Conservation (phyloP, 2,329 filamentous ascomycete species). For the Cladophialophora yegresii region DNA sequence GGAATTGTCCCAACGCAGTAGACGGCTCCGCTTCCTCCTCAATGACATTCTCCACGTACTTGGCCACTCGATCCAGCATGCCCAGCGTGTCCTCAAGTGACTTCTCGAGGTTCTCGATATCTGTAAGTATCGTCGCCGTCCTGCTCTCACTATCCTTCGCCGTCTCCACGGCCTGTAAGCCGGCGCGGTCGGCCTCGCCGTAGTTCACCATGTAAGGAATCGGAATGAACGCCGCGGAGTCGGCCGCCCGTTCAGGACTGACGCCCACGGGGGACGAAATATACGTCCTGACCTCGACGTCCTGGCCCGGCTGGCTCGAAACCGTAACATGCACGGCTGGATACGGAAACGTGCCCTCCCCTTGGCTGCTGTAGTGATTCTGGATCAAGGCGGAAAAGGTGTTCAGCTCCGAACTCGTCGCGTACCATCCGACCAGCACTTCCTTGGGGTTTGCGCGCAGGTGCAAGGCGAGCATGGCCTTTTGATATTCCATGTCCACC, state of each 20-base stretch:
- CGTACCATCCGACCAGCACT: slow-evolving; percentile 96
- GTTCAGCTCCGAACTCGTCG: slow-evolving; percentile 94
- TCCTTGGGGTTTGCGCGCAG: slow-evolving; percentile 93
- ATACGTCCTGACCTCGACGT: slow-evolving; percentile 89
- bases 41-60: slow-evolving; percentile 89
- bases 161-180: slow-evolving; percentile 78
- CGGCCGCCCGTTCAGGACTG: slow-evolving; percentile 88
- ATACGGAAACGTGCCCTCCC: slow-evolving; percentile 94
- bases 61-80: slow-evolving; percentile 86
- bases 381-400: slow-evolving; percentile 98
- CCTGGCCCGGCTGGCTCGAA: slow-evolving; percentile 81
- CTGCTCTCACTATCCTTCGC: slow-evolving; percentile 79
- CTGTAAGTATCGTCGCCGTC: slow-evolving; percentile 72
- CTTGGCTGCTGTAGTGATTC: slow-evolving; percentile 97
- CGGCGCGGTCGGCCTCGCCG: slow-evolving; percentile 73
- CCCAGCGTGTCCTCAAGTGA: slow-evolving; percentile 84
- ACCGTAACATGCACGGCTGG: slow-evolving; percentile 97
- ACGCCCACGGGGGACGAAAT: slow-evolving; percentile 94
- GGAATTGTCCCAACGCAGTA: slow-evolving; percentile 87
- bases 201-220: slow-evolving; percentile 94
- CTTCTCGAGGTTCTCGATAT: slow-evolving; percentile 85
- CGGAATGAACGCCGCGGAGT: slow-evolving; percentile 96
- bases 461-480: slow-evolving; percentile 95
- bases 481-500: slow-evolving; percentile 99
- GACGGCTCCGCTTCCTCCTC: slow-evolving; percentile 92